Evolutionary conservation across 192 early-diverging fungal genomes (phyloP), one percentile per base, ranked within the genome.

Genomic region (Coemansia sp.): DNA sequence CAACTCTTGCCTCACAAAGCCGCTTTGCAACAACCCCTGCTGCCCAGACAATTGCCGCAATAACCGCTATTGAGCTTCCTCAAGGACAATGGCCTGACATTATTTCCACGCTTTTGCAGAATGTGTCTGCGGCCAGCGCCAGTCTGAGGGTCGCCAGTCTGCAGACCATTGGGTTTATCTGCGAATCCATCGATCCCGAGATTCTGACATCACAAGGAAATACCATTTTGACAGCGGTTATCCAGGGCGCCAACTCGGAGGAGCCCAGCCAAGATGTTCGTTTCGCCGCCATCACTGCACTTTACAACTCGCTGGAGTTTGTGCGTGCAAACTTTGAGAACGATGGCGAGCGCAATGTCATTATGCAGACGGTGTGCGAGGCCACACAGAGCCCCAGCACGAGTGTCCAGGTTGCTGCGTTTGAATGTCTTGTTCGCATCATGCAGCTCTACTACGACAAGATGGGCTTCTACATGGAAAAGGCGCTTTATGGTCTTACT

Each of bases 361-460:
- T 99, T 56, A 99, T 99, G 98, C 93, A 95, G 72, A 91, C 96
- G 11, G 93, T 99, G 23, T 99, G 98, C 75, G 96, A 96, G 76
- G 94, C 94, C 19, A 97, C 95, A 13, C 91, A 94, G 80, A 91
- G 89, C 72, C 69, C 73, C 41, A 85, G 89, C 53, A 85, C 77
- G 32, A 86, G 88, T 44, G 91, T 98, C 41, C 90, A 97, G 69
- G 89, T 92, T 23, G 87, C 90, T 11, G 93, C 94, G 9, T 99
- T 92, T 68, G 95, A 99, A 81, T 97, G 95, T 79, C 85, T 99
- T 77, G 96, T 97, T 52, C 90, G 94, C 70, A 99, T 98, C 65
- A 94, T 98, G 89, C 90, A 94, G 65, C 84, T 94, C 10, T 99
- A 99, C 84, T 99, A 99, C 66, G 92, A 96, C 59, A 87, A 93